Base-by-base conservation (phyloP, 805 yeast species). In the Cyberlindnera euphorbiiphila region DNA sequence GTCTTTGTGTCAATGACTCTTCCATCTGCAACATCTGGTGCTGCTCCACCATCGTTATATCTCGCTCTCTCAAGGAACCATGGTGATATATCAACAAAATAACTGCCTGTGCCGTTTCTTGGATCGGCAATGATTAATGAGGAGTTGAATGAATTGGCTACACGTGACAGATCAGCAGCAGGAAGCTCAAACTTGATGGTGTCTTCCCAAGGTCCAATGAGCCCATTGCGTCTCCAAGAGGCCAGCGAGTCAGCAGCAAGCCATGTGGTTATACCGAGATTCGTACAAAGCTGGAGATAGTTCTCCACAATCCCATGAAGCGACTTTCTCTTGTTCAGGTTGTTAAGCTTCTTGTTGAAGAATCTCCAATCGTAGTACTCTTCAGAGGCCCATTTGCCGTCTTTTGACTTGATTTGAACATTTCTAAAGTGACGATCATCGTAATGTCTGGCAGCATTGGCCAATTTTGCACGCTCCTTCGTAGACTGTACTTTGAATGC, bases 331-430 rank as follows among this genome's bases (percentile, higher is more conserved):
- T 67, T 67, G 29, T 60, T 62, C 25, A 59, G 49, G 25, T 58
- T 59, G 22, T 50, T 49, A n/a, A 68, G 56, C 25, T 66, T 59
- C 33, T 61, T 56, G 46, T 68, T 69, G 66, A 78, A 81, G 48
- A 78, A 80, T 42, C 85, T 66, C 83, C 85, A 78, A 56, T 81
- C 87, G 49, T 78, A 79, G 37, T 57, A 64, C 59, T 68, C 58
- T 25, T 56, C 62, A 10, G 56, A 58, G 4, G 50, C 50, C 48
- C 62, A 53, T 23, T 45, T 42, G 1, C 52, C 56, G 39, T 63
- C 40, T 65, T 68, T 51, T 49, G 64, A 47, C 55, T 59, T 51
- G 12, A 61, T 45, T 11, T 46, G 32, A 10, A 55, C 56, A 37
- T 65, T 54, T 36, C 59, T 44, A 44, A 62, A 65, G 44, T 65